Evolutionary conservation across 169 alveolate genomes (phyloP).

Genomic region (Plasmodium gallinaceum): DNA sequence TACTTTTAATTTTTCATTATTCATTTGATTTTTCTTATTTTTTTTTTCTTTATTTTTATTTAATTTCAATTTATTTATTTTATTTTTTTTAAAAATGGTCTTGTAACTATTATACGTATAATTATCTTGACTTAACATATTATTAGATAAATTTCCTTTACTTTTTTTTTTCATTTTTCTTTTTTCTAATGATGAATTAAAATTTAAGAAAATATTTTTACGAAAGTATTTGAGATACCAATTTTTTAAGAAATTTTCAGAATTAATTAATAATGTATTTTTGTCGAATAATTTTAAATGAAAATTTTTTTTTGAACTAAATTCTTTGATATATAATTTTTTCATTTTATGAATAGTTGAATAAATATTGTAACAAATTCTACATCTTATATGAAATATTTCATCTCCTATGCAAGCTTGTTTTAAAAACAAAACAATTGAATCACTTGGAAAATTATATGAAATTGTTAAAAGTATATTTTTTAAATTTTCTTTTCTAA

Average conservation of each 20-base stretch:
- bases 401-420: constrained; percentile 45
- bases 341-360: constrained; percentile 20
- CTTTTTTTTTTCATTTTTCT: not conserved
- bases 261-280: constrained; percentile 30
- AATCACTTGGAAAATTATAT: constrained; percentile 39
- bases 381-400: constrained; percentile 24
- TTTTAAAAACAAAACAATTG: constrained; percentile 28
- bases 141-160: not conserved
- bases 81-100: no score
- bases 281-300: constrained; percentile 30
- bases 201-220: not conserved
- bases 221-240: constrained; percentile 42
- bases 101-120: no score
- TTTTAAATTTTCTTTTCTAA: constrained; percentile 62
- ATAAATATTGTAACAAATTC: not conserved
- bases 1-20: constrained; percentile 4
- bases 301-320: not conserved
- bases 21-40: not conserved
- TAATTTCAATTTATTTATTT: not conserved
- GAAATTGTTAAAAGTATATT: constrained; percentile 34
- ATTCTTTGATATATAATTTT: constrained; percentile 21
- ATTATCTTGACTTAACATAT: no score
- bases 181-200: not conserved
- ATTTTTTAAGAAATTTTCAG: constrained; percentile 21
- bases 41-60: not conserved